Base-by-base conservation (phyloP, 495 filamentous ascomycete species). In the Talaromyces trachyspermus region DNA sequence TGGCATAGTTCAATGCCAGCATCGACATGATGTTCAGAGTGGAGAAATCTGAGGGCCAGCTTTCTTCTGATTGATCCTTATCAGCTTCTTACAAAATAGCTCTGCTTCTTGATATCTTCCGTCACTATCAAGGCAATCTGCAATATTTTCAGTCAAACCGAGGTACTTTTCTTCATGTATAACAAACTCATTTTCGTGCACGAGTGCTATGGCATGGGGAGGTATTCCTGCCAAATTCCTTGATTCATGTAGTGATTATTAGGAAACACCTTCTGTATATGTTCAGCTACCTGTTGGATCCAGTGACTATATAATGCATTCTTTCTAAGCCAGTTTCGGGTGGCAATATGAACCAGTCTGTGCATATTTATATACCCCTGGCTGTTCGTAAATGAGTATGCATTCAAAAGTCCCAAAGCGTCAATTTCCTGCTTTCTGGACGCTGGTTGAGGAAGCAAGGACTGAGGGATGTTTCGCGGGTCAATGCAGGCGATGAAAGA, bases 91-190 rank as follows among this genome's bases (percentile, higher is more conserved):
- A 15, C 71, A 51, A 29, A 84, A 68, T 2, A 78, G 71, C 52
- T 89, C 84, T 19, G 88, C 83, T 79, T 83, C 84, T 23, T 79
- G 70, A 52, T 84, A 83, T 58, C 84, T 80, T 38, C 58, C 51
- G 38, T 57, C 56, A 17, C 3, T 2, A 2, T 17, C 7, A 3
- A 44, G 26, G 20, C 51, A 53, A 2, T 0, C 8, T 9, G 24
- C 51, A 37, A 54, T 24, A 3, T 18, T n/a, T 4, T 17, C 0
- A 5, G 53, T 35, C 2, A 56, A 19, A 0, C 42, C 26, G 6
- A 0, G 15, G 2, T 33, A 20, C 35, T 2, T 48, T 29, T 8
- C 14, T 2, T 7, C 15, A 14, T 5, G 5, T 10, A 18, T 11
- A 1, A 32, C 8, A 0, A 43, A 18, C 10, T 23, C 12, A 0